These are phyloP conservation scores for Backusella westeae DNA, from an alignment of 192 early-diverging fungal genomes.

Conservation along the genomic window DNA sequence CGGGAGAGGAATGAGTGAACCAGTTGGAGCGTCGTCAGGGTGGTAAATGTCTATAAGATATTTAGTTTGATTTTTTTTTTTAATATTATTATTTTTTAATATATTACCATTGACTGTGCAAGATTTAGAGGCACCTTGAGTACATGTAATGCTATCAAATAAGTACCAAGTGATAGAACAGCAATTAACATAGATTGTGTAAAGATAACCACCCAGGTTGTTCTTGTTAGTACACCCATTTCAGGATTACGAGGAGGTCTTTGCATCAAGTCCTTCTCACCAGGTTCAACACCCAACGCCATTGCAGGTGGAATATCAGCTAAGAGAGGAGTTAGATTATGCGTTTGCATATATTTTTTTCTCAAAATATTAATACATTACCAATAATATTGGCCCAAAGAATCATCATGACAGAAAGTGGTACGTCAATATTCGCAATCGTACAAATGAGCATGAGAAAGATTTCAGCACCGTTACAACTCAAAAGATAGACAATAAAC, in stretches of 20 bases:
- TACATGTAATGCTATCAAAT: conserved; percentile 53
- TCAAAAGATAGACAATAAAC: conserved; percentile 93
- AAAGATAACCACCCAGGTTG: conserved; percentile 63
- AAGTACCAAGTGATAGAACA: conserved; percentile 59
- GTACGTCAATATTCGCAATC: conserved; percentile 72
- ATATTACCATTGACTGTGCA: conserved; percentile 47
- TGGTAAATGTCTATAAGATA: conserved; percentile 63
- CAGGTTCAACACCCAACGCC: conserved; percentile 88
- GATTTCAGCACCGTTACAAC: conserved; percentile 95
- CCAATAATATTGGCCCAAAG: conserved; percentile 95
- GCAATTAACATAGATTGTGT: conserved; percentile 75
- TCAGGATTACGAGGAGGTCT: conserved; percentile 77
- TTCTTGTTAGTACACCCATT: conserved; percentile 67
- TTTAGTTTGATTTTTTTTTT: background rate
- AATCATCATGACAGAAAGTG: conserved; percentile 93
- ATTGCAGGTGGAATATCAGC: conserved; percentile 96
- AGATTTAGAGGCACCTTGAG: conserved; percentile 24
- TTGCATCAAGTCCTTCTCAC: conserved; percentile 82
- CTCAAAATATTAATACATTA: background rate
- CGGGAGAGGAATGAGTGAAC: conserved; percentile 84
- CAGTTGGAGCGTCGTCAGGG: conserved; percentile 86
- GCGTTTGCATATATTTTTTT: background rate
- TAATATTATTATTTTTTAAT: background rate
- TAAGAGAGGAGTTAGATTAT: conserved; percentile 1
- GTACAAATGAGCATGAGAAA: conserved; percentile 82